Percentiles rank a stretch among this genome's conserved stretches.
Conservation (phyloP, 495 filamentous ascomycete species). For the Xylaria scruposa region DNA sequence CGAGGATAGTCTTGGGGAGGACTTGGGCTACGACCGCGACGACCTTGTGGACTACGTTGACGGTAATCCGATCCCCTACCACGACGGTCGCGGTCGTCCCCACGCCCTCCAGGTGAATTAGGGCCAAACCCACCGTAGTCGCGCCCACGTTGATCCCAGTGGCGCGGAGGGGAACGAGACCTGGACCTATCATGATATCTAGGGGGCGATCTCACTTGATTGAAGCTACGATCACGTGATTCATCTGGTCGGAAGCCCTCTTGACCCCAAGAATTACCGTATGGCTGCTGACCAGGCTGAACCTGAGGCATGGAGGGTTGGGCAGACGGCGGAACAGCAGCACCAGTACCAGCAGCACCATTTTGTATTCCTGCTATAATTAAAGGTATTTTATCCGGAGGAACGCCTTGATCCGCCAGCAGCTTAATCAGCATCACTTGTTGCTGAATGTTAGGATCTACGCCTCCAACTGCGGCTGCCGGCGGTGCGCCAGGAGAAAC, state of each 20-base stretch:
- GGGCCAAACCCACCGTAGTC: constrained; percentile 52
- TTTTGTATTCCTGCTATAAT: constrained; percentile 53
- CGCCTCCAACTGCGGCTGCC: constrained; percentile 50
- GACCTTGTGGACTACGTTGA: constrained; percentile 75
- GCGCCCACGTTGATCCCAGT: constrained; percentile 62
- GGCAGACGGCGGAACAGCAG: constrained; percentile 21
- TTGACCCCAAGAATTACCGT: constrained; percentile 44
- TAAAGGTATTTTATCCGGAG: constrained; percentile 53
- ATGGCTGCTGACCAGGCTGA: constrained; percentile 35
- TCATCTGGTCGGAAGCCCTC: constrained; percentile 49
- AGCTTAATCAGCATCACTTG: constrained; percentile 61
- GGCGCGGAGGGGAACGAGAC: constrained; percentile 71
- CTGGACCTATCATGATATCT: constrained; percentile 76
- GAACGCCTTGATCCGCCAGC: constrained; percentile 52
- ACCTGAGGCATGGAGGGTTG: constrained; percentile 28
- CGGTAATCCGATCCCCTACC: constrained; percentile 73
- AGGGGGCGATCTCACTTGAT: constrained; percentile 59
- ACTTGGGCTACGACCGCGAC: constrained; percentile 67
- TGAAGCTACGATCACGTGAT: constrained; percentile 69
- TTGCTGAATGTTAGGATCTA: constrained; percentile 61
- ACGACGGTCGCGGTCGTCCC: constrained; percentile 63
- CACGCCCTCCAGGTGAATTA: constrained; percentile 62
- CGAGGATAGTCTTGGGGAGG: constrained; percentile 51
- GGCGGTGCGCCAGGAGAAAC: constrained; percentile 43
- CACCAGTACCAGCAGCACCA: constrained; percentile 35